Evolutionary conservation across 2,329 filamentous ascomycete species (phyloP).

Genomic region (Paraphaeosphaeria minitans): DNA sequence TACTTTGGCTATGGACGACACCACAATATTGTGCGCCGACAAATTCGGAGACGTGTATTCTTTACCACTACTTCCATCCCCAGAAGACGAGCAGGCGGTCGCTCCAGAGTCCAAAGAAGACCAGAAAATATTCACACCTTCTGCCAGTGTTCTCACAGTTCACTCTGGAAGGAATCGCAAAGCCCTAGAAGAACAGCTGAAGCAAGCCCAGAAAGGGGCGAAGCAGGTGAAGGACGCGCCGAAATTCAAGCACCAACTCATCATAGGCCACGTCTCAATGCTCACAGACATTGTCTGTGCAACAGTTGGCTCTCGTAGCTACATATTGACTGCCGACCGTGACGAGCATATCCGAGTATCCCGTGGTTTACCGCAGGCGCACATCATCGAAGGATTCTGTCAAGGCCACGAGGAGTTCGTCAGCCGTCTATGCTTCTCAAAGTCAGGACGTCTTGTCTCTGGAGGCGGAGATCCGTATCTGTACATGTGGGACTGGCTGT

Average conservation of each 20-base stretch:
- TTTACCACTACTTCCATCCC: slow-evolving; percentile 68
- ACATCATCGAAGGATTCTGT: slow-evolving; percentile 89
- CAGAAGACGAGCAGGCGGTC: slow-evolving; percentile 39
- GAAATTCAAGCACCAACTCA: slow-evolving; percentile 73
- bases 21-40: slow-evolving; percentile 80
- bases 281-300: slow-evolving; percentile 73
- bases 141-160: slow-evolving; percentile 64
- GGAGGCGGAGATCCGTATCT: slow-evolving; percentile 84
- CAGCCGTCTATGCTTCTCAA: slow-evolving; percentile 72
- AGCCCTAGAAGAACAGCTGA: slow-evolving; percentile 62
- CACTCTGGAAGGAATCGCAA: slow-evolving; percentile 65
- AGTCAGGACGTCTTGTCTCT: slow-evolving; percentile 72
- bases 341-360: slow-evolving; percentile 90
- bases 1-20: slow-evolving; percentile 69
- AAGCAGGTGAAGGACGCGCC: slow-evolving; percentile 55
- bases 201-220: slow-evolving; percentile 48
- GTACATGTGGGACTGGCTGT: slow-evolving; percentile 81
- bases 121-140: slow-evolving; percentile 53
- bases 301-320: slow-evolving; percentile 58
- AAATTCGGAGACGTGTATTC: slow-evolving; percentile 98
- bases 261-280: slow-evolving; percentile 95
- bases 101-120: slow-evolving; percentile 24
- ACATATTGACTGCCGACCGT: slow-evolving; percentile 70
- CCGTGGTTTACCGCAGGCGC: slow-evolving; percentile 77
- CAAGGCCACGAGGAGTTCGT: slow-evolving; percentile 88